Conservation (phyloP, 495 filamentous ascomycete genomes). For the Baudoinia panamericana region DNA sequence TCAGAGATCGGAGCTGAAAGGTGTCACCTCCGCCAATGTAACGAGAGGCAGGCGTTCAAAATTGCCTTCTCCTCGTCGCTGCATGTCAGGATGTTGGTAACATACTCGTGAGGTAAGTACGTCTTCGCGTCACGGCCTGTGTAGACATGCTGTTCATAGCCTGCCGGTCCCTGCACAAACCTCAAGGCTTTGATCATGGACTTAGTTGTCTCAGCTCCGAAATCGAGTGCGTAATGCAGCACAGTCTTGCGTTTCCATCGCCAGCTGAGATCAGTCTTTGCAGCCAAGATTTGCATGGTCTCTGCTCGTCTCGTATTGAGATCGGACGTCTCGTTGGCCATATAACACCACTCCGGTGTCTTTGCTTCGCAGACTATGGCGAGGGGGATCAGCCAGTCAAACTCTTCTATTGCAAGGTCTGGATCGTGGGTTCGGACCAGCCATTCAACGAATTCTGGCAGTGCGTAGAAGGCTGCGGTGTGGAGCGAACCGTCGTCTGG, state of each 20-base stretch:
- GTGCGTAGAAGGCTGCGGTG: background rate
- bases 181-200: background rate
- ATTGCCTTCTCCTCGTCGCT: no score
- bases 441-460: background rate
- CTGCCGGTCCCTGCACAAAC: background rate
- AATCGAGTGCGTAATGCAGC: background rate
- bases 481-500: background rate
- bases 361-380: background rate
- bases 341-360: background rate
- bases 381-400: background rate
- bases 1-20: no score
- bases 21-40: no score
- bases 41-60: no score
- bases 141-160: background rate
- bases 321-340: background rate
- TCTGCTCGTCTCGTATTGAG: background rate
- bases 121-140: background rate
- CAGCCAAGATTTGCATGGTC: background rate
- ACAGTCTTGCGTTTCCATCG: background rate
- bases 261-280: background rate
- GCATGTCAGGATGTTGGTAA: no score
- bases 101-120: background rate
- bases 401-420: background rate
- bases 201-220: background rate
- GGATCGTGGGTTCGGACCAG: background rate